Conservation (phyloP, 805 yeast species). For the Candida insectorum region DNA sequence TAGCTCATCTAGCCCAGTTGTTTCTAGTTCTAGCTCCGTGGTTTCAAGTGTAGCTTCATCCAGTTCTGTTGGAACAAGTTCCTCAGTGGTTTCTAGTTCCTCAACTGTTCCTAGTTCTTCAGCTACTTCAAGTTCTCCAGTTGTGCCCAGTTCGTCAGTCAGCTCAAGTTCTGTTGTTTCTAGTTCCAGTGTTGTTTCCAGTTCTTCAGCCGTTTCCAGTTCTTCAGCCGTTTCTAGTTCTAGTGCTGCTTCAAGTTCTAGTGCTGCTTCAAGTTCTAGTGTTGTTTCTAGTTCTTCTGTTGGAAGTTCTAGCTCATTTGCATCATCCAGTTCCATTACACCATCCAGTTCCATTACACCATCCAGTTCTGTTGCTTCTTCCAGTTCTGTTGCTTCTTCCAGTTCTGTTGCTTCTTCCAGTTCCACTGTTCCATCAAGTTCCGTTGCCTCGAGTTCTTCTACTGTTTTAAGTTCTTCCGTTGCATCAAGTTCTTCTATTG, state of each 20-base stretch:
- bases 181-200: too few species aligned
- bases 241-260: background rate
- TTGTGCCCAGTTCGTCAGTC: background rate
- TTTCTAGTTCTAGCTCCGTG: too few species aligned
- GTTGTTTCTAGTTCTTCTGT: too few species aligned
- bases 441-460: background rate
- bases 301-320: too few species aligned
- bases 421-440: constrained; percentile 1
- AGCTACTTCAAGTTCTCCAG: background rate
- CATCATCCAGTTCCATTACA: too few species aligned
- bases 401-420: background rate
- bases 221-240: background rate
- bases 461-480: background rate
- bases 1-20: too few species aligned
- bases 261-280: too few species aligned
- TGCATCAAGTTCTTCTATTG: background rate
- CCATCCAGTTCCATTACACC: too few species aligned
- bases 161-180: constrained; percentile 1
- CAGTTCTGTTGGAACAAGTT: too few species aligned
- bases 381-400: background rate
- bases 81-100: too few species aligned
- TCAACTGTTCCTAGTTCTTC: background rate
- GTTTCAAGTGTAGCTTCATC: too few species aligned
- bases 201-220: background rate
- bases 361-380: constrained; percentile 1